Base-by-base conservation (phyloP, 352 stramenopile genomes). In the Phytopythium kandeliae region DNA sequence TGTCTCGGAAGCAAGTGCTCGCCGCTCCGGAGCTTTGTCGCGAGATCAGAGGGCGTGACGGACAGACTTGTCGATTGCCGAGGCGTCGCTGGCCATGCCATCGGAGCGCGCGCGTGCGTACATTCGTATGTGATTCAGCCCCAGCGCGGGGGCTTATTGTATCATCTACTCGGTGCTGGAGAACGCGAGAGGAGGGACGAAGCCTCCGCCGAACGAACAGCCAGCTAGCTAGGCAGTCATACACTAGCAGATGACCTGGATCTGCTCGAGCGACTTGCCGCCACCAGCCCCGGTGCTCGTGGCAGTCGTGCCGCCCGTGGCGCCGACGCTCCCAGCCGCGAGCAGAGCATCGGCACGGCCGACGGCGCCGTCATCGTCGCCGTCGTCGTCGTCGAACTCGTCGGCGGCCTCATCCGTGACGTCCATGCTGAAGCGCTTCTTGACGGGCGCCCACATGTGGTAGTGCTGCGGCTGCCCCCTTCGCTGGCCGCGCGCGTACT, bases 391-490 rank as follows among this genome's bases (percentile, higher is more conserved):
- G 42, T 83, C 60, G 35, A 68, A 60, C 55, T 78, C 69, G 42
- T 72, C 68, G 54, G 65, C 44, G 17, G 55, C 57, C 45, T 78
- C 65, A 33, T 78, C 71, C 26, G 63, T 57, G n/a, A 71, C 54
- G 55, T 82, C 68, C 63, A 82, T 74, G 37, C 71, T 82, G 48
- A 78, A 78, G 45, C 71, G 68, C 51, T 79, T 79, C 44, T 50
- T 50, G 44, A 40, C 44, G 59, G 62, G 50, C 43, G 51, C 16
- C 35, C 45, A 57, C 55, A 53, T 66, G 50, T 68, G 38, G 21
- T 45, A 45, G 38, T 45, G 55, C 41, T 51, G 62, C n/a, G 47
- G 48, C 34, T 65, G 49, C 0, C 65, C 52, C 33, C 45, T 58
- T 16, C 53, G 55, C 38, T 69, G 51, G 2, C 60, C 54, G 30